Evolutionary conservation across 192 early-diverging fungal species (phyloP), one percentile per base, ranked within the genome.

Genomic region (Globomyces pollinis-pini): DNA sequence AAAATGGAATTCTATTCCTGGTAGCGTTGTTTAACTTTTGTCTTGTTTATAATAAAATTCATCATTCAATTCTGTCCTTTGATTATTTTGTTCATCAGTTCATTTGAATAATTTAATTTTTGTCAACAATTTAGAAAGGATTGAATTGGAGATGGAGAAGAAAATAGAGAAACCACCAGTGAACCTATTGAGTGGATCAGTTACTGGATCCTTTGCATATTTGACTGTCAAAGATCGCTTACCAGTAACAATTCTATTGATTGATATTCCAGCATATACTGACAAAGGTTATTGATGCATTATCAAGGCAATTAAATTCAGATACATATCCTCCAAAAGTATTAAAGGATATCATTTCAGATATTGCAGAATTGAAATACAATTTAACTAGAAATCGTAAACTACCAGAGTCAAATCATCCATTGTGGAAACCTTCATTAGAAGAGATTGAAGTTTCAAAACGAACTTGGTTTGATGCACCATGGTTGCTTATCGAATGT

Each of bases 401-500:
- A 62, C 59, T 8, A 65, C 84, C 20, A 56, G 66, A 57, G 3
- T 29, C 21, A 9, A 12, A 26, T 29, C 15, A 12, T 6, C 6
- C 6, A 15, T 8, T 29, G 45, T 6, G 16, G 5, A 0, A 28
- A 26, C 21, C 44, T 2, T 5, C 18, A 15, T 6, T 33, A 12
- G 35, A 23, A 13, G 38, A 30, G 52, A 72, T n/a, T 52, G 44
- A 47, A 47, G 8, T 47, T 9, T 47, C 23, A 8, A 64, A 24
- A 62, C 64, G 28, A 44, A 84, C 86, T 3, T 93, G 90, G 89
- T 88, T 81, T 69, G 68, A 74, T 12, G 74, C 81, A 3, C 74
- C 90, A 4, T 96, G 91, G 83, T 73, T 96, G 3, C 85, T 89
- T 49, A 74, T 78, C 56, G 93, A 96, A 67, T 86, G 90, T 61